Conservation (phyloP, 164 flowering plant genomes). For the Annona cherimola region DNA sequence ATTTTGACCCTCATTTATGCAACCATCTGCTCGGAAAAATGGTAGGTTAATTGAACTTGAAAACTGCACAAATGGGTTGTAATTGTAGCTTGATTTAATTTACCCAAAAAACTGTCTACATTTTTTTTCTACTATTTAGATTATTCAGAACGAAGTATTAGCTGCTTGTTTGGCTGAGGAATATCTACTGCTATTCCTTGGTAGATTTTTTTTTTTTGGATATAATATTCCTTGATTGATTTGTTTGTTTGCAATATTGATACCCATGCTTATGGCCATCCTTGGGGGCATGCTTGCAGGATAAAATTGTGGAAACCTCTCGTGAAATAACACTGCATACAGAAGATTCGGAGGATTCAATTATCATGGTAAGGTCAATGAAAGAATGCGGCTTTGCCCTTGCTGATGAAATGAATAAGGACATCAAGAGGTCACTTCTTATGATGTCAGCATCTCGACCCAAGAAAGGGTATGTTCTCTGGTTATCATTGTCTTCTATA, state of each 20-base stretch:
- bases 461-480: conserved; percentile 34
- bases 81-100: too few species aligned
- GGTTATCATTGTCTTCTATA: neutral
- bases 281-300: conserved; percentile 16
- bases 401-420: conserved; percentile 67
- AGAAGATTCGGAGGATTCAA: conserved; percentile 77
- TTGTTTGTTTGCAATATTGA: too few species aligned
- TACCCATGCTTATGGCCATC: neutral
- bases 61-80: too few species aligned
- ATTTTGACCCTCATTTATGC: too few species aligned
- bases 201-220: neutral
- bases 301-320: conserved; percentile 43
- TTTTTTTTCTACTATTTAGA: too few species aligned
- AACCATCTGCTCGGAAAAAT: too few species aligned
- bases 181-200: neutral
- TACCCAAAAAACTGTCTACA: too few species aligned
- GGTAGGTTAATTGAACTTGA: too few species aligned
- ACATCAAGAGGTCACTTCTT: conserved; percentile 55
- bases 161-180: too few species aligned
- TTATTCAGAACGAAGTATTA: too few species aligned
- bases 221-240: neutral
- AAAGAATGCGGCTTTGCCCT: conserved; percentile 60
- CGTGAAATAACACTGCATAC: conserved; percentile 55
- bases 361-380: conserved; percentile 65
- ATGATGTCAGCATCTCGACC: conserved; percentile 56